phyloP scores from a whole-genome alignment of 2,329 filamentous ascomycete genomes.

The Trichoderma sp. region DNA sequence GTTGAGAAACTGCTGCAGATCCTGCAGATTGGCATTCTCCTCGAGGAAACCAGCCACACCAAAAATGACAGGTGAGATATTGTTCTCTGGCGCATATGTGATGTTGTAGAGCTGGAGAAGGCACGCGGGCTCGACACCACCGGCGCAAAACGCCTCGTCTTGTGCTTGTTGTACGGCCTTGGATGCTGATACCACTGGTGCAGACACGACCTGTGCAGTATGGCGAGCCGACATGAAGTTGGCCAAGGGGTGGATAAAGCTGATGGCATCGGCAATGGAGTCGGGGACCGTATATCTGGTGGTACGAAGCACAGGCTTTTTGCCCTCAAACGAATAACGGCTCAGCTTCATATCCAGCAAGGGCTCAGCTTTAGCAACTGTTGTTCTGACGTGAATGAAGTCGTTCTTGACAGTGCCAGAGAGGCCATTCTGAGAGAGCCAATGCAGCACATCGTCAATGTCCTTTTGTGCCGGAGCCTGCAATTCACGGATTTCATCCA shows the following conservation, averaged over 20 bases:
- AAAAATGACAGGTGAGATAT: constrained; percentile 42
- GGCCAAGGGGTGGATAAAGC: constrained; percentile 51
- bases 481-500: constrained; percentile 41
- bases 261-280: constrained; percentile 42
- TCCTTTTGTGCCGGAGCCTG: constrained; percentile 40
- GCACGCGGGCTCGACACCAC: constrained; percentile 42
- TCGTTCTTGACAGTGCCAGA: constrained; percentile 39
- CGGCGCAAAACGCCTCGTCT: constrained; percentile 19
- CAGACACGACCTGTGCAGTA: constrained; percentile 29
- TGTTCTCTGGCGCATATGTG: constrained; percentile 36
- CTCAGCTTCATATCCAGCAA: constrained; percentile 46
- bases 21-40: constrained; percentile 48
- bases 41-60: constrained; percentile 54
- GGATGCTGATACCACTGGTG: not conserved
- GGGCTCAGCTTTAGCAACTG: constrained; percentile 42
- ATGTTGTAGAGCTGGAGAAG: constrained; percentile 51
- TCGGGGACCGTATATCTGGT: constrained; percentile 48
- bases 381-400: constrained; percentile 47
- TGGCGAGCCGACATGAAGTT: constrained; percentile 51
- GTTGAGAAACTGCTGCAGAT: constrained; percentile 44
- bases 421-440: constrained; percentile 46
- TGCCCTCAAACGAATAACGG: constrained; percentile 45
- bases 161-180: not conserved
- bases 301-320: constrained; percentile 45
- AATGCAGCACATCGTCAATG: constrained; percentile 42